These are phyloP conservation scores for Pseudevernia furfuracea DNA, from an alignment of 495 filamentous ascomycete species.

Conservation along the genomic window DNA sequence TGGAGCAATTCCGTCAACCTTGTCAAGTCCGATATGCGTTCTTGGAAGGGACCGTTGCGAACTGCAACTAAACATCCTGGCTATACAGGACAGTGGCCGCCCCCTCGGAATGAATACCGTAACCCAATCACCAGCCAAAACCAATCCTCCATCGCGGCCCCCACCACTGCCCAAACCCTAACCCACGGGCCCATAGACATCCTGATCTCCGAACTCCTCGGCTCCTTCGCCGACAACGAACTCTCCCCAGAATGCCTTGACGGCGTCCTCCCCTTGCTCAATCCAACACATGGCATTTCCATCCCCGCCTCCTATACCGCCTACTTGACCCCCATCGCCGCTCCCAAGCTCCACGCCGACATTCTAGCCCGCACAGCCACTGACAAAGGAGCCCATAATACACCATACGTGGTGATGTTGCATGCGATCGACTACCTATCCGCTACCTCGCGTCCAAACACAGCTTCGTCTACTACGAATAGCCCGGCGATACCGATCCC, in stretches of 20 bases:
- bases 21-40: conserved; percentile 94
- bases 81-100: conserved; percentile 27
- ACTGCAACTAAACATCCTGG: conserved; percentile 27
- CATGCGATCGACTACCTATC: conserved; percentile 78
- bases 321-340: conserved; percentile 82
- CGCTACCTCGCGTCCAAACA: conserved; percentile 31
- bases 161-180: conserved; percentile 1
- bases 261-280: conserved; percentile 78
- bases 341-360: conserved; percentile 77
- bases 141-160: background rate
- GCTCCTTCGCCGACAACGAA: conserved; percentile 88
- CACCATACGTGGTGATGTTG: conserved; percentile 88
- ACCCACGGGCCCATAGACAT: conserved; percentile 72
- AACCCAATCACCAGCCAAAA: background rate
- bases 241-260: conserved; percentile 86
- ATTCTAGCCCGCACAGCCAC: conserved; percentile 51
- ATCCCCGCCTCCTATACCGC: conserved; percentile 90
- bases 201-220: conserved; percentile 84
- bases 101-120: background rate
- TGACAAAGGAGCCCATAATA: conserved; percentile 66
- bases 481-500: conserved; percentile 14
- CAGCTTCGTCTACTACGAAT: conserved; percentile 18
- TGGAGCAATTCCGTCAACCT: conserved; percentile 74
- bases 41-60: conserved; percentile 66
- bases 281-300: conserved; percentile 73